A percentile compares a stretch with the other conserved stretches of the same genome.
Conservation (phyloP, 441 rosid species). For the Erysimum cheiri region DNA sequence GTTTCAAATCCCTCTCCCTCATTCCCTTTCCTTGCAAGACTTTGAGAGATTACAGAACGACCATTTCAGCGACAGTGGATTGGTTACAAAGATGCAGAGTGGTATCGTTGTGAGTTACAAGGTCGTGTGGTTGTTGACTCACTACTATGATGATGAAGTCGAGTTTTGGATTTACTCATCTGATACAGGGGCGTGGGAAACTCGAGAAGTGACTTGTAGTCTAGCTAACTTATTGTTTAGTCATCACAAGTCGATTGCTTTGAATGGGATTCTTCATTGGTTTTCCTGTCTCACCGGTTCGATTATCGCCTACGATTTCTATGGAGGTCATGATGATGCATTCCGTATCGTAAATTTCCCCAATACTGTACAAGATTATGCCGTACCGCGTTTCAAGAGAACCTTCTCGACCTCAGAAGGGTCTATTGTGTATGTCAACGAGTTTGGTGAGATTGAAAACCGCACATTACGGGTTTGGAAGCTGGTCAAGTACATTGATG, state of each 20-base stretch:
- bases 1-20: slow-evolving; percentile 25
- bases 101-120: slow-evolving; percentile 34
- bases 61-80: slow-evolving; percentile 21
- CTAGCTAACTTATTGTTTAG: background rate
- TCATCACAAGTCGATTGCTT: background rate
- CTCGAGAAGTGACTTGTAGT: no score
- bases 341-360: no score
- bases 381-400: slow-evolving; percentile 2
- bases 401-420: slow-evolving; percentile 21
- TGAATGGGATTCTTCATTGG: slow-evolving; percentile 2
- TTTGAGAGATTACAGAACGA: background rate
- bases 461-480: slow-evolving; percentile 31
- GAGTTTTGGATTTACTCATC: no score
- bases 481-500: slow-evolving; percentile 19
- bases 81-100: slow-evolving; percentile 24
- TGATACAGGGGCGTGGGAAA: no score
- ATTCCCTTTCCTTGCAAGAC: background rate
- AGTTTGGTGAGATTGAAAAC: background rate
- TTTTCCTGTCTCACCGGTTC: background rate
- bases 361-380: background rate
- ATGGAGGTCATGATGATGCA: no score
- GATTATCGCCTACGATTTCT: no score
- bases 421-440: slow-evolving; percentile 30
- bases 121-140: no score
- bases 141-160: no score